A percentile compares a stretch with the other conserved stretches of the same genome.
Evolutionary conservation across 192 early-diverging fungal species (phyloP).

Genomic region (Dissophora ornata): DNA sequence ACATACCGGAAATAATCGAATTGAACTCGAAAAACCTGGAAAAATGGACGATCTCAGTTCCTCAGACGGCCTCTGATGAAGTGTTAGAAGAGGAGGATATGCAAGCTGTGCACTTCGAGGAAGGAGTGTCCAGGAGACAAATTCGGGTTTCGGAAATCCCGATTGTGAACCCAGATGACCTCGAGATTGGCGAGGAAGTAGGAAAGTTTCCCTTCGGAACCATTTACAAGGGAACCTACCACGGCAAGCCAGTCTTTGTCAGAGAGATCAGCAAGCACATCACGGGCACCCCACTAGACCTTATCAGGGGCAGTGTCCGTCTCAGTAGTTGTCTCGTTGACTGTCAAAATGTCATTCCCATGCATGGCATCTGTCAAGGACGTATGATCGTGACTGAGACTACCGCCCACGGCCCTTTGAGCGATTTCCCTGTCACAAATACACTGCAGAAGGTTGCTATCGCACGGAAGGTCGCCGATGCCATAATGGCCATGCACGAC

Average conservation of each 20-base stretch:
- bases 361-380: constrained; percentile 33
- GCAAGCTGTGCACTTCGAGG: constrained; percentile 4
- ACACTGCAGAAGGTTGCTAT: constrained; percentile 27
- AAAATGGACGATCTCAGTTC: constrained; percentile 1
- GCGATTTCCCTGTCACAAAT: background rate
- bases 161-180: constrained; percentile 21
- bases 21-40: constrained; percentile 4
- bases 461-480: constrained; percentile 30
- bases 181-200: constrained; percentile 10
- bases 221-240: constrained; percentile 20
- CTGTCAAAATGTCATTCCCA: constrained; percentile 3
- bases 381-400: constrained; percentile 20
- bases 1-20: constrained; percentile 2
- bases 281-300: background rate
- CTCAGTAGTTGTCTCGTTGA: constrained; percentile 10
- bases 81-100: background rate
- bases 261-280: constrained; percentile 12
- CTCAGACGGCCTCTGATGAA: background rate
- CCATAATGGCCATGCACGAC: constrained; percentile 19
- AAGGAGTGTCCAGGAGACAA: background rate
- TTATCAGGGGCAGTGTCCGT: constrained; percentile 5
- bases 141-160: background rate
- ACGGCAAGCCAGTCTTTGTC: constrained; percentile 16
- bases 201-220: constrained; percentile 25
- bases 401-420: constrained; percentile 22